A percentile compares a stretch with the other conserved stretches of the same genome.
These are phyloP conservation scores for Coemansia sp. DNA, from an alignment of 192 early-diverging fungal species.

Conservation along the genomic window DNA sequence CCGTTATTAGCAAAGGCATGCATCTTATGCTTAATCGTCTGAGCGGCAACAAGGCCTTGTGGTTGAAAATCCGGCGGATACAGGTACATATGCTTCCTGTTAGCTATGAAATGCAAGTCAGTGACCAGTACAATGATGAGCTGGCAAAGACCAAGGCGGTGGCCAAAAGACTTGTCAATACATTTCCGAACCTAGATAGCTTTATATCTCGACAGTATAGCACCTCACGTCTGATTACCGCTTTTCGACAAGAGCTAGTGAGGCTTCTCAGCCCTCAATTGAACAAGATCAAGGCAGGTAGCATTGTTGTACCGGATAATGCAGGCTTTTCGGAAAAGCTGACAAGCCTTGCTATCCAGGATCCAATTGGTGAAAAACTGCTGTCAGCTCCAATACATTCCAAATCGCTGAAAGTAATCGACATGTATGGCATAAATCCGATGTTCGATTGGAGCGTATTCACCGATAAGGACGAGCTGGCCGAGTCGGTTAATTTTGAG, in stretches of 20 bases:
- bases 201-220: constrained; percentile 1
- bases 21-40: neutral
- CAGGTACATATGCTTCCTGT: constrained; percentile 1
- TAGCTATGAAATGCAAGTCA: neutral
- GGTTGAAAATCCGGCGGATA: neutral
- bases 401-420: neutral
- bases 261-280: neutral
- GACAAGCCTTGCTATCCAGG: neutral
- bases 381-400: neutral
- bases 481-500: neutral
- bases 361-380: neutral
- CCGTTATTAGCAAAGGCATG: neutral
- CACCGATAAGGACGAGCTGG: neutral
- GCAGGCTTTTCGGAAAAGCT: neutral
- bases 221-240: neutral
- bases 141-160: neutral
- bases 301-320: neutral
- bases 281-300: neutral
- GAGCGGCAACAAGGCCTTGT: neutral
- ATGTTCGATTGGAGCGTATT: constrained; percentile 1
- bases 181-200: neutral
- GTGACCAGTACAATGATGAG: neutral
- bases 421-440: constrained; percentile 4
- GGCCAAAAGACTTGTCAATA: neutral
- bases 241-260: constrained; percentile 1